Percentiles rank a stretch among this genome's conserved stretches.
Evolutionary conservation across 2,329 filamentous ascomycete genomes (phyloP).

Genomic region (Parascedosporium putredinis): DNA sequence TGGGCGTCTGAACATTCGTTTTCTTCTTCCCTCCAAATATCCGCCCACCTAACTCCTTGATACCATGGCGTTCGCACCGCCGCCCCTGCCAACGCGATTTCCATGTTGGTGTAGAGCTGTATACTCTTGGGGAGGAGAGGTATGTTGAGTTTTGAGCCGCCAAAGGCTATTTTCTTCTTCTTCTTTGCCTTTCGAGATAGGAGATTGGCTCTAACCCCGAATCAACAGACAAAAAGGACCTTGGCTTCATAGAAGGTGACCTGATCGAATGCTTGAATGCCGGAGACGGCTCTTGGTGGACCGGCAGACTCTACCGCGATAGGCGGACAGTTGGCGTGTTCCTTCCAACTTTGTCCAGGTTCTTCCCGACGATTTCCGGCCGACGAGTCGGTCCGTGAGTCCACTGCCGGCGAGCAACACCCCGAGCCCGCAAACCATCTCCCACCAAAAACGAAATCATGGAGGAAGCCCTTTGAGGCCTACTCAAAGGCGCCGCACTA

Average conservation of each 20-base stretch:
- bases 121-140: constrained; percentile 90
- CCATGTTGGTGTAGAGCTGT: constrained; percentile 87
- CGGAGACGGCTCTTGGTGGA: constrained; percentile 98
- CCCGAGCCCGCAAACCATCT: constrained; percentile 42
- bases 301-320: constrained; percentile 80
- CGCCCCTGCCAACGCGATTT: constrained; percentile 62
- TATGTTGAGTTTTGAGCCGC: constrained; percentile 18
- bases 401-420: constrained; percentile 47
- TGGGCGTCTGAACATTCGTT: background rate
- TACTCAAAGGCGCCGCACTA: constrained; percentile 58
- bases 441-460: constrained; percentile 49
- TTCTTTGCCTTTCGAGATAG: too few relatives aligned
- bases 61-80: constrained; percentile 42
- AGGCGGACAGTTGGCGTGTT: constrained; percentile 86
- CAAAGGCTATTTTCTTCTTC: too few relatives aligned
- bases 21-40: background rate
- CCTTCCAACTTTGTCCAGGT: constrained; percentile 93
- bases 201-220: background rate
- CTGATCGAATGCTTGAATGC: constrained; percentile 97
- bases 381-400: constrained; percentile 52
- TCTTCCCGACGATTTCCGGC: constrained; percentile 74
- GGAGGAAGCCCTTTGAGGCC: constrained; percentile 57
- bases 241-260: constrained; percentile 96
- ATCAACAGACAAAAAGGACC: constrained; percentile 68
- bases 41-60: too few relatives aligned